Conservation (phyloP, 129 eudicot genomes). For the Erigeron canadensis region DNA sequence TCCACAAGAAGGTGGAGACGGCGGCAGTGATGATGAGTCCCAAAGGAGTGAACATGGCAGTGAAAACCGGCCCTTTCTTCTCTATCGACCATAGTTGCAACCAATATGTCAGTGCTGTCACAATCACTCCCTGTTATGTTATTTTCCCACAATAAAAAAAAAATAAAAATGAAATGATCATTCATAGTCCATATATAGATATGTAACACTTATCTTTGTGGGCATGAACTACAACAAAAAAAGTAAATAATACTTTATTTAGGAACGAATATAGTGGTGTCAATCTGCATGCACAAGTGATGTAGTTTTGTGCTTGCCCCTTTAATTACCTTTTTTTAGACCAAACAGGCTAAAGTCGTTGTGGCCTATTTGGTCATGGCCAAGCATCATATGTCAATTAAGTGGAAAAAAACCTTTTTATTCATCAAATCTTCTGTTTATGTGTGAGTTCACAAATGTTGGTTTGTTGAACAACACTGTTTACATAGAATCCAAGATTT, state of each 20-base stretch:
- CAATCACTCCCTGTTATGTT: constrained; percentile 61
- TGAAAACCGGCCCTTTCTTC: constrained; percentile 65
- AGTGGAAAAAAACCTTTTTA: constrained; percentile 23
- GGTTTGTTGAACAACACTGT: constrained; percentile 8
- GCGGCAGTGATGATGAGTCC: constrained; percentile 53
- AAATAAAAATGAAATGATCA: background rate
- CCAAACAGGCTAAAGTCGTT: constrained; percentile 22
- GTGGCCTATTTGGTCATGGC: constrained; percentile 5
- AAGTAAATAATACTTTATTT: constrained; percentile 13
- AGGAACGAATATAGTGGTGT: constrained; percentile 18
- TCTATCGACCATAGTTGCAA: constrained; percentile 60
- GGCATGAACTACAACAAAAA: background rate
- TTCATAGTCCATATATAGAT: constrained; percentile 1
- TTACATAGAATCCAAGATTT: background rate
- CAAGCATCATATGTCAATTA: background rate
- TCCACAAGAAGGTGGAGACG: constrained; percentile 54
- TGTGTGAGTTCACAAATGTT: background rate
- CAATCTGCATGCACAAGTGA: constrained; percentile 27
- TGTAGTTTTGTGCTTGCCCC: constrained; percentile 17
- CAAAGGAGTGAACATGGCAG: constrained; percentile 67
- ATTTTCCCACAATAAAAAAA: background rate
- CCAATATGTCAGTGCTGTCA: constrained; percentile 58
- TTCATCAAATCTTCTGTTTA: background rate
- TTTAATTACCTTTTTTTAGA: constrained; percentile 14
- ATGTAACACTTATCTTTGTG: background rate